A percentile compares a stretch with the other conserved stretches of the same genome.
phyloP scores from a whole-genome alignment of 2,329 filamentous ascomycete genomes.

The Domatiomyces catenatus region DNA sequence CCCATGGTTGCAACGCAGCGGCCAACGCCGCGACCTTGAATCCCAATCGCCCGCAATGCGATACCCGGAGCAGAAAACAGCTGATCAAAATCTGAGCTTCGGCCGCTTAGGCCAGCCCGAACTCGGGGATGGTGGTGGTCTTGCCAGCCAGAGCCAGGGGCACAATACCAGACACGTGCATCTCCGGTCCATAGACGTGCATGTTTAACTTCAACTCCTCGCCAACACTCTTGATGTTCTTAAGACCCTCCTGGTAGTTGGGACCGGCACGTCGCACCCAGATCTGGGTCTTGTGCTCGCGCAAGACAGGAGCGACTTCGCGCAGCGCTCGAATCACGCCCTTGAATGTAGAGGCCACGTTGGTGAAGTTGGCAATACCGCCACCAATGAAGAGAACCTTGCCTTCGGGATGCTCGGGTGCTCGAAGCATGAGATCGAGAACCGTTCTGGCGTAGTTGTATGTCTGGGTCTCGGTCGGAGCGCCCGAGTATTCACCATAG shows the following conservation, averaged over 20 bases:
- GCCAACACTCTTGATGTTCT: conserved; percentile 97
- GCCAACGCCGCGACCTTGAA: neutral
- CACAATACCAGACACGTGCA: conserved; percentile 90
- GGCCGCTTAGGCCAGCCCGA: conserved; percentile 23
- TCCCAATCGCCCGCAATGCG: neutral
- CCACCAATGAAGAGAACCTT: conserved; percentile 99
- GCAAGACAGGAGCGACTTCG: conserved; percentile 69
- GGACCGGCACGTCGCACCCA: conserved; percentile 84
- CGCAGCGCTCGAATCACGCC: conserved; percentile 93
- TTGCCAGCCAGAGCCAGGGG: conserved; percentile 64
- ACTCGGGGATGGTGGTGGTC: conserved; percentile 48
- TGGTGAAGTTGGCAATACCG: conserved; percentile 99
- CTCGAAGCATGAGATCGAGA: conserved; percentile 90
- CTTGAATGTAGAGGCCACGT: conserved; percentile 98
- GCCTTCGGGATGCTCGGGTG: conserved; percentile 69
- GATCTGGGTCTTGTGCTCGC: conserved; percentile 96
- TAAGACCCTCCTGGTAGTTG: conserved; percentile 99
- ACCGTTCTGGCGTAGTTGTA: conserved; percentile 98
- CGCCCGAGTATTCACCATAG: conserved; percentile 99
- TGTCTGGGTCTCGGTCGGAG: conserved; percentile 94
- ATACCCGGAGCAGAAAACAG: neutral
- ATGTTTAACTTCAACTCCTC: conserved; percentile 90
- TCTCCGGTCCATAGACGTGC: conserved; percentile 71
- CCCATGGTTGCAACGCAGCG: neutral
- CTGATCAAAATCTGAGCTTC: neutral